Evolutionary conservation across 2,329 filamentous ascomycete genomes (phyloP), one percentile per base, ranked within the genome.

Genomic region (Aspergillus fumigatus): DNA sequence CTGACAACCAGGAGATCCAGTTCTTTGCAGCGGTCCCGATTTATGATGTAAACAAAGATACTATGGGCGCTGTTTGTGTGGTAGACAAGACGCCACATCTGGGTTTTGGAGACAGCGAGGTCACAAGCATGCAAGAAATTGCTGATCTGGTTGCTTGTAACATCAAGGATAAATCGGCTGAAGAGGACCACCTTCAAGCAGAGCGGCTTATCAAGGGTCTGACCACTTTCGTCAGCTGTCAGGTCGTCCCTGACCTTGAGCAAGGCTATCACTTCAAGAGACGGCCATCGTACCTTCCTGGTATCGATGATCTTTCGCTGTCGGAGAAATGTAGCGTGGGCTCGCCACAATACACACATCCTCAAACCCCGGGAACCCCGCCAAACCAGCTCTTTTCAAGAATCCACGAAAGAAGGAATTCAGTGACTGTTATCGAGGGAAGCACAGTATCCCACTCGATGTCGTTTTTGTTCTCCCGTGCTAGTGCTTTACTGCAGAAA

Each of bases 1-100:
- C 73, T 53, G 71, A 70, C 51, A 54, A 69, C 23, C 70, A 71
- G 23, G 64, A 66, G 7, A 71, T 75, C 19, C 70, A 72, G 48
- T 84, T 84, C 65, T 83, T 84, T 59, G 81, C 80, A 5, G 81
- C 81, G n/a, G 83, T 87, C 0, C 85, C 85, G 0, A 80, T 88
- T 48, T 75, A 77, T 45, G 83, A 80, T 6, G 78, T 77, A 1
- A 78, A 77, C 40, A 79, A 82, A 25, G 78, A 80, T 55, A 74
- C 78, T 23, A 83, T 88, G 51, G 86, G 85, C 9, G 78, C 77
- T 4, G 85, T 83, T 58, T 80, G 81, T 50, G 79, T 88, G 1
- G 75, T 84, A 0, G 84, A 87, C 61, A 78, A 84, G 48, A 75
- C 75, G 23, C 79, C 82, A 0, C 79, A 82, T 7, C 32, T 52